These are phyloP conservation scores for Gracilaria gracilis DNA, from an alignment of 23 red algal genomes.

Conservation along the genomic window DNA sequence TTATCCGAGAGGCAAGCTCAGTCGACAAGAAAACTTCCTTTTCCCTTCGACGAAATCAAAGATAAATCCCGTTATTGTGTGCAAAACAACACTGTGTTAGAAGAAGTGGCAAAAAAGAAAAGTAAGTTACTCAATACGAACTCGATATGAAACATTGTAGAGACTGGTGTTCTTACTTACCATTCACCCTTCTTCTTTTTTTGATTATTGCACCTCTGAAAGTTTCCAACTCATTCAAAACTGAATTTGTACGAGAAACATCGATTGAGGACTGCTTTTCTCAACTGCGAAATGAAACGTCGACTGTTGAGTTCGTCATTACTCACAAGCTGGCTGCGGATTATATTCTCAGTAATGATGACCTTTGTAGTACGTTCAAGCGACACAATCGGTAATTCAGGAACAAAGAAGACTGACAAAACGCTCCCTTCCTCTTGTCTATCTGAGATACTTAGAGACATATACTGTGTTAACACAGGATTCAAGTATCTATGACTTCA, in stretches of 20 bases:
- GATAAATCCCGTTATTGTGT: background rate
- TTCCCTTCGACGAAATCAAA: background rate
- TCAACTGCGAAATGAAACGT: background rate
- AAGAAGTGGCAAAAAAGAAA: background rate
- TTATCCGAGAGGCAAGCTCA: background rate
- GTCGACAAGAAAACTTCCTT: background rate
- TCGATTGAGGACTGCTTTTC: background rate
- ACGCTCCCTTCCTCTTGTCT: background rate
- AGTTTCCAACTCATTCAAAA: too few species aligned
- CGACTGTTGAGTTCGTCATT: background rate
- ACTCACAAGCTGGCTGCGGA: background rate
- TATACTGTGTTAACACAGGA: background rate
- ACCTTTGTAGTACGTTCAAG: background rate
- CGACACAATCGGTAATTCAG: too few species aligned
- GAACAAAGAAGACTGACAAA: background rate
- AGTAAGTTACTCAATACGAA: background rate
- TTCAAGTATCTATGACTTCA: slow-evolving; percentile 28
- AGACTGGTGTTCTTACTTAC: too few species aligned
- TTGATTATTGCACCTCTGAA: background rate
- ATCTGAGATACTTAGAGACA: background rate
- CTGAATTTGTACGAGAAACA: background rate
- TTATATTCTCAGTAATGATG: background rate
- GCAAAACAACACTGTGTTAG: background rate
- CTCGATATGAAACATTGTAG: background rate
- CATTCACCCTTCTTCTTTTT: background rate